These are phyloP conservation scores for Hypoxylon cercidicola DNA, from an alignment of 495 filamentous ascomycete genomes.

Conservation along the genomic window DNA sequence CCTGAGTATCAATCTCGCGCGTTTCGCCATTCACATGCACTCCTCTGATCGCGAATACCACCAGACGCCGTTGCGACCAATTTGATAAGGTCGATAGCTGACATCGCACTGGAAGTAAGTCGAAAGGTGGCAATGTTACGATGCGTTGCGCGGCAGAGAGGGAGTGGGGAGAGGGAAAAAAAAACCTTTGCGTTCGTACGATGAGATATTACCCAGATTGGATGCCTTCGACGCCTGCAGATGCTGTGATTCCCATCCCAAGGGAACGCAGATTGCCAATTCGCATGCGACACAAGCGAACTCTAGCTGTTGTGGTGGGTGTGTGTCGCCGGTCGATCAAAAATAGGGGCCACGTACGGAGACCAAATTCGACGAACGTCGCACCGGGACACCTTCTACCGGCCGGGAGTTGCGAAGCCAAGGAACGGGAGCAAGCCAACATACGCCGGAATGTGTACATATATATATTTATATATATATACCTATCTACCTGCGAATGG, in stretches of 20 bases:
- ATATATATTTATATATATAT: too few species aligned
- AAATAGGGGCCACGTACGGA: background rate
- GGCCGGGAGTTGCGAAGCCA: too few species aligned
- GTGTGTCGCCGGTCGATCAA: constrained; percentile 10
- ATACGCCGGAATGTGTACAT: too few species aligned
- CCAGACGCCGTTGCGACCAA: background rate
- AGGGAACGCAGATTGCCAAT: constrained; percentile 14
- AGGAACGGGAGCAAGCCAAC: too few species aligned
- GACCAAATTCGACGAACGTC: background rate
- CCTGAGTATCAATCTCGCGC: background rate
- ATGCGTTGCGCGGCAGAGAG: background rate
- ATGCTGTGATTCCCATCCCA: constrained; percentile 26
- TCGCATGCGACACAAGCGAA: constrained; percentile 25
- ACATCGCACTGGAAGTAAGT: background rate
- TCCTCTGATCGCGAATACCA: background rate
- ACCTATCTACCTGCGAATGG: too few species aligned
- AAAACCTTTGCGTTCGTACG: background rate
- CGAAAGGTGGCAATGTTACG: constrained; percentile 3
- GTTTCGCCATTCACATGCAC: background rate
- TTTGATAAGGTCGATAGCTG: background rate
- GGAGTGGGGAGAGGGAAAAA: background rate
- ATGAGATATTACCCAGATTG: constrained; percentile 9
- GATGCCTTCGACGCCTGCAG: constrained; percentile 19
- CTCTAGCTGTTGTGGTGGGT: background rate
- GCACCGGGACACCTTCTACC: background rate